phyloP scores from a whole-genome alignment of 2,329 filamentous ascomycete genomes.

The Neonectria magnoliae region DNA sequence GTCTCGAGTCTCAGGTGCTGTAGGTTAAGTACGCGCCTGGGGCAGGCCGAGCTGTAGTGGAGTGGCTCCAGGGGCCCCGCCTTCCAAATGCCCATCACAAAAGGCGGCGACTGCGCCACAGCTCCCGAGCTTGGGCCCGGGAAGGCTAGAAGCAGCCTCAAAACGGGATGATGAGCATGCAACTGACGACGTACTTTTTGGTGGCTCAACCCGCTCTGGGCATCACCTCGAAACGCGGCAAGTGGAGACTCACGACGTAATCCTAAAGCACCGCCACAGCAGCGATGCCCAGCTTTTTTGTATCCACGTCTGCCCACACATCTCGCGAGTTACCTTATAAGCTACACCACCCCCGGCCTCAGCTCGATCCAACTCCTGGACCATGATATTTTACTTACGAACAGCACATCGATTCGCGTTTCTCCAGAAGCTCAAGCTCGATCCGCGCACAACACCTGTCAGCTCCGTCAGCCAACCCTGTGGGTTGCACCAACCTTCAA shows the following conservation, averaged over 20 bases:
- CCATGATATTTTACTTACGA: constrained; percentile 8
- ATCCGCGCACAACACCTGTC: not conserved
- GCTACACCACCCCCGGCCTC: constrained; percentile 25
- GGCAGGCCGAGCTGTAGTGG: constrained; percentile 21
- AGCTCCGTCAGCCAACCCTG: constrained; percentile 38
- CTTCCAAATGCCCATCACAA: constrained; percentile 12
- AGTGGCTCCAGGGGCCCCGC: constrained; percentile 25
- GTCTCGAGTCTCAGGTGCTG: constrained; percentile 17
- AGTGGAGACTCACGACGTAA: constrained; percentile 43
- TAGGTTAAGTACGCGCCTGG: constrained; percentile 15
- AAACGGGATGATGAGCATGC: not conserved
- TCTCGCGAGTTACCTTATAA: constrained; percentile 38
- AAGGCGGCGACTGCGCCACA: constrained; percentile 37
- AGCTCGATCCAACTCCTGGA: constrained; percentile 20
- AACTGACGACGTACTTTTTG: constrained; percentile 4
- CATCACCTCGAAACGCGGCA: constrained; percentile 15
- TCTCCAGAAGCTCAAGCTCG: not conserved
- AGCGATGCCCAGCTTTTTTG: constrained; percentile 33
- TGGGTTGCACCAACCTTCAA: constrained; percentile 40
- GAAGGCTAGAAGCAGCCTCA: constrained; percentile 24
- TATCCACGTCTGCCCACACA: constrained; percentile 37
- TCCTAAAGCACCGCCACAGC: constrained; percentile 38
- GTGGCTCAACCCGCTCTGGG: constrained; percentile 19
- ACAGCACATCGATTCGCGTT: not conserved
- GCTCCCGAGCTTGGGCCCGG: constrained; percentile 14